phyloP scores from a whole-genome alignment of 495 filamentous ascomycete species.

The Bacidia rubella region DNA sequence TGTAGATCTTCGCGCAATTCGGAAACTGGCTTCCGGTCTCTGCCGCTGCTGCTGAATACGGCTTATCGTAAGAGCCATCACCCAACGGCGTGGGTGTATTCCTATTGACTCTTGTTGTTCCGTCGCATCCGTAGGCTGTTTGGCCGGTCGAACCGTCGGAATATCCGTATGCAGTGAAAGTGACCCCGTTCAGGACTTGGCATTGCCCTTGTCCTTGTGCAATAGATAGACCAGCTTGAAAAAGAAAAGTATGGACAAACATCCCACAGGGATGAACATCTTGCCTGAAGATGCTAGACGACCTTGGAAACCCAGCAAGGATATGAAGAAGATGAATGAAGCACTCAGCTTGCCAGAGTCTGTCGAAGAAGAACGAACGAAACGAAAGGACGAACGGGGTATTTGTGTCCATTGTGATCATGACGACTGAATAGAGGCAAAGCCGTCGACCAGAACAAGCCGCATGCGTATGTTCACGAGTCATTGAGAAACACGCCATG shows the following conservation, averaged over 20 bases:
- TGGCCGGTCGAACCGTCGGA: background rate
- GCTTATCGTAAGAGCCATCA: background rate
- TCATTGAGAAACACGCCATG: too few species aligned
- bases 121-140: background rate
- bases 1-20: background rate
- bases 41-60: background rate
- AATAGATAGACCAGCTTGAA: background rate
- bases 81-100: background rate
- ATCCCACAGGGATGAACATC: background rate
- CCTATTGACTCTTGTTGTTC: background rate
- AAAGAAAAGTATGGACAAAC: background rate
- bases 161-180: background rate
- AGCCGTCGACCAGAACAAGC: too few species aligned
- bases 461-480: too few species aligned
- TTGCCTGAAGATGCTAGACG: background rate
- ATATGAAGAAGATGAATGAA: background rate
- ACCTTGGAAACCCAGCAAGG: background rate
- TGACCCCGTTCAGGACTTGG: background rate
- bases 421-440: too few species aligned
- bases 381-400: too few species aligned
- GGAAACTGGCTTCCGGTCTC: background rate
- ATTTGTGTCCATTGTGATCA: too few species aligned
- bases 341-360: too few species aligned
- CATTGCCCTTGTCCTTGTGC: background rate
- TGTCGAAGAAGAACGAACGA: too few species aligned